A percentile compares a stretch with the other conserved stretches of the same genome.
These are phyloP conservation scores for Cryoendolithus antarcticus DNA, from an alignment of 2,329 filamentous ascomycete species.

Conservation along the genomic window DNA sequence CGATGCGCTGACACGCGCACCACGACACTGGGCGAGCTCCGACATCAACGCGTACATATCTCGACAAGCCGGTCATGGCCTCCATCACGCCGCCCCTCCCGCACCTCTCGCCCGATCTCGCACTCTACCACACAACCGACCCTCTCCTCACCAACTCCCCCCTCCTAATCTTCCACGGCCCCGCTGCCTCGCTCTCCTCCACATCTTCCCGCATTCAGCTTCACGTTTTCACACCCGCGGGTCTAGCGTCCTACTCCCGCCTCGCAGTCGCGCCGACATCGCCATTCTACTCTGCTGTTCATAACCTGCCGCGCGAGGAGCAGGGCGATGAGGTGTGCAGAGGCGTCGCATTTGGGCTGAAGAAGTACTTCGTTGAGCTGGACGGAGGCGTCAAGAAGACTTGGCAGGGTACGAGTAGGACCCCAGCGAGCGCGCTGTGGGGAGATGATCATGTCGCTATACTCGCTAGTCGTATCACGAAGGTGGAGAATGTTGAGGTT, in stretches of 20 bases:
- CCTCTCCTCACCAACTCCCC: slow-evolving; percentile 68
- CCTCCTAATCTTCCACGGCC: slow-evolving; percentile 82
- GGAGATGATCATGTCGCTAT: slow-evolving; percentile 87
- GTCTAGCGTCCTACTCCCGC: slow-evolving; percentile 78
- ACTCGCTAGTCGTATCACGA: slow-evolving; percentile 71
- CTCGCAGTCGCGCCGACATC: slow-evolving; percentile 90
- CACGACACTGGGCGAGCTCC: too few relatives aligned
- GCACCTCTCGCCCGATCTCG: slow-evolving; percentile 66
- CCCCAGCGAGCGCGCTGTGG: slow-evolving; percentile 55
- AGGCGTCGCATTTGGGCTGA: slow-evolving; percentile 79
- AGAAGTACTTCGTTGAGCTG: slow-evolving; percentile 88
- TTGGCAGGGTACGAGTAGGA: slow-evolving; percentile 38
- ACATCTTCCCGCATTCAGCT: slow-evolving; percentile 92
- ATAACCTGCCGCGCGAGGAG: slow-evolving; percentile 79
- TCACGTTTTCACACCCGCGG: slow-evolving; percentile 81
- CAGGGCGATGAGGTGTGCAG: slow-evolving; percentile 91
- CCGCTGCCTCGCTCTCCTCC: slow-evolving; percentile 61
- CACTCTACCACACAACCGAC: slow-evolving; percentile 82
- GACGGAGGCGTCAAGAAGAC: slow-evolving; percentile 62
- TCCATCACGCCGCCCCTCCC: slow-evolving; percentile 65
- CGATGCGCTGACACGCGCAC: too few relatives aligned
- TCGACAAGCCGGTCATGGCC: slow-evolving; percentile 48
- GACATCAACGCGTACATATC: too few relatives aligned
- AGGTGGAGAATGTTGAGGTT: slow-evolving; percentile 63
- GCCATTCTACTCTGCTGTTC: slow-evolving; percentile 79